Percentiles rank a stretch among this genome's conserved stretches.
These are phyloP conservation scores for Cutaneotrichosporon arboriforme DNA, from an alignment of 1,284 basidiomycete genomes.

Conservation along the genomic window DNA sequence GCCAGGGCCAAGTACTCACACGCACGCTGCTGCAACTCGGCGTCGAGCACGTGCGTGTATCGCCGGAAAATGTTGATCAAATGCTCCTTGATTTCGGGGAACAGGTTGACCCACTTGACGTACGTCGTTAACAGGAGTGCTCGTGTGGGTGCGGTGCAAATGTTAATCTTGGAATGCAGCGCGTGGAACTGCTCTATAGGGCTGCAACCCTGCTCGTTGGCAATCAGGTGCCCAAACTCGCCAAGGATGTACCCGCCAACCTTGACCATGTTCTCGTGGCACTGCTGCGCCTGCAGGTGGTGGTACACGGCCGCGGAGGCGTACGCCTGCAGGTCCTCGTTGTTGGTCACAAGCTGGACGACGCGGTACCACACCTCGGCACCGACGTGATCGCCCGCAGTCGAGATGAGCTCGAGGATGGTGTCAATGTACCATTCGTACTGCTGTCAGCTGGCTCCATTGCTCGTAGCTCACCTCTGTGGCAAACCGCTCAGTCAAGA, in stretches of 20 bases:
- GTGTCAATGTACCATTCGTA: constrained; percentile 98
- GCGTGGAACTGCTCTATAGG: constrained; percentile 93
- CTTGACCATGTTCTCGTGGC: constrained; percentile 95
- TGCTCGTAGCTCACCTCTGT: constrained; percentile 54
- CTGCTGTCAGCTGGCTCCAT: constrained; percentile 27
- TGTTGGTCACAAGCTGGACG: constrained; percentile 96
- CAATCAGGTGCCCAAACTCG: constrained; percentile 88
- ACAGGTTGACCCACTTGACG: constrained; percentile 92
- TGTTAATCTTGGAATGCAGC: constrained; percentile 90
- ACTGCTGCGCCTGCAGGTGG: constrained; percentile 78
- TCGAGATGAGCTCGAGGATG: constrained; percentile 87
- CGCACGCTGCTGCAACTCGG: constrained; percentile 94
- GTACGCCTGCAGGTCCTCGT: constrained; percentile 92
- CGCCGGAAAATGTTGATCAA: constrained; percentile 92
- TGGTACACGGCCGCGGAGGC: constrained; percentile 91
- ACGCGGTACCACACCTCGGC: constrained; percentile 99
- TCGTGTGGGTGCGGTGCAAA: constrained; percentile 86
- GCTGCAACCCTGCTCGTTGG: constrained; percentile 86
- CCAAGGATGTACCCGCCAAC: constrained; percentile 97
- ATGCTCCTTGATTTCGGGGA: constrained; percentile 95
- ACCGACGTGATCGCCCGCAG: constrained; percentile 95
- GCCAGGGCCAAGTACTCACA: constrained; percentile 92
- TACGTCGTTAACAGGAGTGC: constrained; percentile 93
- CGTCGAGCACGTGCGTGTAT: constrained; percentile 96
- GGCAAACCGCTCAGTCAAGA: constrained; percentile 95